These are phyloP conservation scores for Podaxis sp. DNA, from an alignment of 768 basidiomycete species.

Conservation along the genomic window DNA sequence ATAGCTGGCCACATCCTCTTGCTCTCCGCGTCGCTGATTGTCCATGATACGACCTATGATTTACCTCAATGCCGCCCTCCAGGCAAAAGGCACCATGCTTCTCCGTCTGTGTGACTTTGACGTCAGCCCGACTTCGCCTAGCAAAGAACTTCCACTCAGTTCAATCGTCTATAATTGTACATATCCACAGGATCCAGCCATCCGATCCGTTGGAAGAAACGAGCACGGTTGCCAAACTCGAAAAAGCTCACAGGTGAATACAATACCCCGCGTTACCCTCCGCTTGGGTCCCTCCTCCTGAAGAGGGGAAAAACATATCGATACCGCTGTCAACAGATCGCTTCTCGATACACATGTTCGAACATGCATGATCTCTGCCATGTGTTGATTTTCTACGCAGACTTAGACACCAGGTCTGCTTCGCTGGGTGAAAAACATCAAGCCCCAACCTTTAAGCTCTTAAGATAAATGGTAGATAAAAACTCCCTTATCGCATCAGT, in stretches of 20 bases:
- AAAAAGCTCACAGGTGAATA: not conserved
- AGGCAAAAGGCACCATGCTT: not conserved
- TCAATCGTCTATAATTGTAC: not conserved
- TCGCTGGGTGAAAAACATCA: not conserved
- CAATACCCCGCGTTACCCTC: not conserved
- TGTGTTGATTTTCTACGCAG: not conserved
- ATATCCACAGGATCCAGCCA: not conserved
- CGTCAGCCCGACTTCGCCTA: slow-evolving; percentile 3
- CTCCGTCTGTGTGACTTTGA: not conserved
- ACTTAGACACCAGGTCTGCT: not conserved
- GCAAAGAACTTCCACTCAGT: not conserved
- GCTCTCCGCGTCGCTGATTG: not conserved
- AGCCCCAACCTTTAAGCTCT: not conserved
- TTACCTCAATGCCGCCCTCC: not conserved
- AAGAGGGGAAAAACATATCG: not conserved
- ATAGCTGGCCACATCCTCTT: not conserved
- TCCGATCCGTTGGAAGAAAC: not conserved
- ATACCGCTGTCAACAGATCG: slow-evolving; percentile 1
- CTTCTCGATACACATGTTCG: slow-evolving; percentile 4
- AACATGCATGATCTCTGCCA: not conserved
- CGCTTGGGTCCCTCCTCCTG: not conserved
- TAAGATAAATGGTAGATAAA: not conserved
- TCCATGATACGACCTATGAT: not conserved
- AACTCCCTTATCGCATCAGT: no score
- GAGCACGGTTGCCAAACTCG: not conserved